Evolutionary conservation across 108 stramenopile genomes (phyloP).

Genomic region (Skeletonema marinoi): DNA sequence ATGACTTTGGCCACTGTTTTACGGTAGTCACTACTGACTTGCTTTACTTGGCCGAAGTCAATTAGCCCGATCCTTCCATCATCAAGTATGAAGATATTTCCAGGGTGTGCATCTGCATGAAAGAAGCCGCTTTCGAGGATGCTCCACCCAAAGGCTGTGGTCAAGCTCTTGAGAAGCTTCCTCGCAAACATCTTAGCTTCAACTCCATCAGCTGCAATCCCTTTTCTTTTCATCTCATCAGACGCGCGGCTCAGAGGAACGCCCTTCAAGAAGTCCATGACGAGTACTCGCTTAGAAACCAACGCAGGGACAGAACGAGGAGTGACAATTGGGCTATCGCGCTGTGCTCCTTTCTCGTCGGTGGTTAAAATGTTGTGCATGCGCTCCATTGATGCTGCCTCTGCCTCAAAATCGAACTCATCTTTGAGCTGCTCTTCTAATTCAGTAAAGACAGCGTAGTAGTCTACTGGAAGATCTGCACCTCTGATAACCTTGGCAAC

Average conservation of each 20-base stretch:
- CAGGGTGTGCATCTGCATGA: slow-evolving; percentile 83
- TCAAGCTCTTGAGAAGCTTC: slow-evolving; percentile 76
- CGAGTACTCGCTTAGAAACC: slow-evolving; percentile 82
- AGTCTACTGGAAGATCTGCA: slow-evolving; percentile 85
- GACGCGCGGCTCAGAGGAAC: slow-evolving; percentile 81
- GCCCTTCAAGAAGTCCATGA: slow-evolving; percentile 93
- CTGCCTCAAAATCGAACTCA: slow-evolving; percentile 95
- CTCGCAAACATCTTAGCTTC: slow-evolving; percentile 91
- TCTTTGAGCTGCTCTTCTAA: slow-evolving; percentile 85
- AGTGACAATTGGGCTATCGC: slow-evolving; percentile 75
- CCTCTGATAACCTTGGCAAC: slow-evolving; percentile 78
- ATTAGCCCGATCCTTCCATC: slow-evolving; percentile 91
- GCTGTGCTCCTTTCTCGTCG: slow-evolving; percentile 49
- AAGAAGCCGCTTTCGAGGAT: slow-evolving; percentile 94
- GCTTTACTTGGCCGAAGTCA: slow-evolving; percentile 95
- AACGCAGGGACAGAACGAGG: slow-evolving; percentile 86
- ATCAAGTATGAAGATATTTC: slow-evolving; percentile 92
- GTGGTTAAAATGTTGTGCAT: slow-evolving; percentile 68
- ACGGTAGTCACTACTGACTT: slow-evolving; percentile 76
- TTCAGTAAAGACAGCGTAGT: slow-evolving; percentile 92
- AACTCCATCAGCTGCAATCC: slow-evolving; percentile 81
- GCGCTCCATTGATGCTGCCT: slow-evolving; percentile 93
- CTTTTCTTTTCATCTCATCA: slow-evolving; percentile 41
- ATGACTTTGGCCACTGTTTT: slow-evolving; percentile 89
- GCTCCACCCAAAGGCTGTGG: slow-evolving; percentile 84